Evolutionary conservation across 345 rosid genomes (phyloP).

Genomic region (Lepidium sativum): DNA sequence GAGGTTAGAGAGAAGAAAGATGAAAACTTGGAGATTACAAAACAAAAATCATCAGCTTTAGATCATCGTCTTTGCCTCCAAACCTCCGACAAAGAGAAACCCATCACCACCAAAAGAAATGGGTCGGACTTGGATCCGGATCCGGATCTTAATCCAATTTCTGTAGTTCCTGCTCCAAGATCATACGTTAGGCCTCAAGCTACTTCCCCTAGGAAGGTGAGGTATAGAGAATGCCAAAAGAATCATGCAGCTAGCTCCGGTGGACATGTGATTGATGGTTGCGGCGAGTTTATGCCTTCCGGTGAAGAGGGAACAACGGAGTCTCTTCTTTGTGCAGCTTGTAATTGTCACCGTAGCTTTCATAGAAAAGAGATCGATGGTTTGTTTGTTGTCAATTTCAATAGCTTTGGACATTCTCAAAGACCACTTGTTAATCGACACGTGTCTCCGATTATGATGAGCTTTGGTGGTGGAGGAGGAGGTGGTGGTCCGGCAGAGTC

Average conservation of each 20-base stretch:
- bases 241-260: conserved; percentile 70
- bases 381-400: conserved; percentile 21
- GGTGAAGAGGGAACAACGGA: conserved; percentile 50
- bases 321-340: conserved; percentile 53
- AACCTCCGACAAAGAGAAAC: conserved; percentile 25
- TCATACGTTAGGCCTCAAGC: conserved; percentile 30
- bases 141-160: neutral
- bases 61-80: conserved; percentile 24
- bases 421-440: conserved; percentile 5
- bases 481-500: conserved; percentile 23
- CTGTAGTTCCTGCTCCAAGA: conserved; percentile 20
- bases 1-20: conserved; percentile 10
- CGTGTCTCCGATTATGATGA: conserved; percentile 50
- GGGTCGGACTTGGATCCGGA: conserved; percentile 27
- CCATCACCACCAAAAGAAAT: neutral
- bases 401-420: conserved; percentile 5
- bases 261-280: conserved; percentile 57
- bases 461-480: conserved; percentile 38
- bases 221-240: conserved; percentile 59
- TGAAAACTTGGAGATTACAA: conserved; percentile 8
- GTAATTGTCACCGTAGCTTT: conserved; percentile 69
- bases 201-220: conserved; percentile 16
- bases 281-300: conserved; percentile 70
- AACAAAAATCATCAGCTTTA: neutral
- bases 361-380: conserved; percentile 50